Conservation (phyloP, 2,329 filamentous ascomycete genomes). For the Rhynchosporium graminicola region DNA sequence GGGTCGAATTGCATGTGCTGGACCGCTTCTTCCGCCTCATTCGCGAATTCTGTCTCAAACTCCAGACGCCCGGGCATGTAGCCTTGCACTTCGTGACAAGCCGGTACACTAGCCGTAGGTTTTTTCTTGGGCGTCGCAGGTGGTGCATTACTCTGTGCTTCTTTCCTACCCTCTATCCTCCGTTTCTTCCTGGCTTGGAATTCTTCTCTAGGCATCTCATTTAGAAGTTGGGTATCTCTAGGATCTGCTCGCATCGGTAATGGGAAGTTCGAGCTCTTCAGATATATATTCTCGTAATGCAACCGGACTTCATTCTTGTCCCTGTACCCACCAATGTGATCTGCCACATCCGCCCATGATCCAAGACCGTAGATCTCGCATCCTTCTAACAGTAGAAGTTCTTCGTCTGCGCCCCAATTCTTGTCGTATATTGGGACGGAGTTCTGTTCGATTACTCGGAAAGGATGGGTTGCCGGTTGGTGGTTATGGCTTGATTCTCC, state of each 20-base stretch:
- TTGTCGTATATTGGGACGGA: conserved; percentile 94
- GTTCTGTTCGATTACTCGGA: conserved; percentile 95
- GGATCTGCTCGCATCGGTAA: conserved; percentile 85
- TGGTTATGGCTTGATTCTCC: conserved; percentile 81
- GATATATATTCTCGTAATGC: conserved; percentile 87
- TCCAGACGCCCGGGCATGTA: conserved; percentile 98
- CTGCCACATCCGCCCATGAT: conserved; percentile 96
- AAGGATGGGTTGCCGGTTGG: conserved; percentile 82
- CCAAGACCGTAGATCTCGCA: conserved; percentile 95
- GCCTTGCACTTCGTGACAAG: conserved; percentile 96
- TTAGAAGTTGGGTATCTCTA: conserved; percentile 74
- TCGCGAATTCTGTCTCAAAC: conserved; percentile 96
- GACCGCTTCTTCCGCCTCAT: conserved; percentile 96
- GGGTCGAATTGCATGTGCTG: conserved; percentile 99
- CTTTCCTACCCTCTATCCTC: conserved; percentile 87
- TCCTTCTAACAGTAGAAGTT: conserved; percentile 88
- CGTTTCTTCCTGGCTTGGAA: conserved; percentile 93
- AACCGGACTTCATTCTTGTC: conserved; percentile 94
- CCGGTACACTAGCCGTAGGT: conserved; percentile 90
- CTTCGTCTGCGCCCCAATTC: conserved; percentile 97
- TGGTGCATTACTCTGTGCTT: conserved; percentile 80
- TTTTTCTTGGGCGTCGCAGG: conserved; percentile 90
- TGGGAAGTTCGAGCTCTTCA: conserved; percentile 81
- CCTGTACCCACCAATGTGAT: conserved; percentile 94
- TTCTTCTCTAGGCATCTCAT: conserved; percentile 82